Evolutionary conservation across 2,329 filamentous ascomycete species (phyloP), one percentile per base, ranked within the genome.

Genomic region (Aspergillus candidus): DNA sequence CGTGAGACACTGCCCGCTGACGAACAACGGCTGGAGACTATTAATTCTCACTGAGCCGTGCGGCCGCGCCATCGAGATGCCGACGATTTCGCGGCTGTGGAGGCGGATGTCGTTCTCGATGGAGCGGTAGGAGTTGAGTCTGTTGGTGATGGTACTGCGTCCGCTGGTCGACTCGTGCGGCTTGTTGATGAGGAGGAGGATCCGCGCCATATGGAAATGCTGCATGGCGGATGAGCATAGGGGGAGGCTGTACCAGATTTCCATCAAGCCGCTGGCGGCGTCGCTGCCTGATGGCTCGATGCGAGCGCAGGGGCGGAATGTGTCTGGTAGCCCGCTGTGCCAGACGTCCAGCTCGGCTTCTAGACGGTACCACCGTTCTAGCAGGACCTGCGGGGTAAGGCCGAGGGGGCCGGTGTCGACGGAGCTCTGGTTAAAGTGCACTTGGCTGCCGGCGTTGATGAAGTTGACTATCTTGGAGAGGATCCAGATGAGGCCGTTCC

Each of bases 391-490:
- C 50, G 68, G 68, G 61, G 59, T 62, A 52, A 62, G 63, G 45
- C 58, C 62, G 51, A 56, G 57, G 50, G 56, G 56, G 11, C 58
- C 57, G 17, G 55, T 44, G 11, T 60, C 53, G 31, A 57, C 45
- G 17, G 60, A 42, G 29, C 51, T 47, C 22, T 59, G 54, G 11
- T 48, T 49, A 29, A 58, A 54, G 35, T 59, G 67, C 4, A 77
- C 56, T 4, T 74, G 72, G 44, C 80, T 78, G 1, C 78, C 77
- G 0, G 73, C 71, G 6, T 75, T 78, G 43, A 83, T 76, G 56
- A 78, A 83, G 55, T 85, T 84, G 40, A 83, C 75, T 4, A 84
- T 74, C 53, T 84, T 84, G 6, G 79, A 77, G 46, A 82, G 70
- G 7, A 85, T 73, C 80, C 80, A 85, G 5, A 83, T 74, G 4